A percentile compares a stretch with the other conserved stretches of the same genome.
Evolutionary conservation across 768 basidiomycete species (phyloP).

Genomic region (Auriscalpium orientale): DNA sequence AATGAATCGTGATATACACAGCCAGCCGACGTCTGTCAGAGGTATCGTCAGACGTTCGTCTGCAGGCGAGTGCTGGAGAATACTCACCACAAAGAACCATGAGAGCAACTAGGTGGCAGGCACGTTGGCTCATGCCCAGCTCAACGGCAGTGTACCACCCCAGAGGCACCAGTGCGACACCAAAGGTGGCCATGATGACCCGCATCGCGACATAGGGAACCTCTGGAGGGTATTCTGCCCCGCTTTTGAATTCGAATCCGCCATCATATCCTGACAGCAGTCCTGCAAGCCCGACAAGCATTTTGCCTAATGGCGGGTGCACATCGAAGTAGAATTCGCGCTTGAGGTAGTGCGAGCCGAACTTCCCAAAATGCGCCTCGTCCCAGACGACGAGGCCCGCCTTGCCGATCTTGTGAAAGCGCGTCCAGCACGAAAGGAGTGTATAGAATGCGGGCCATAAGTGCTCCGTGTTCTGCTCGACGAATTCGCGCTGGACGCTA

Average conservation of each 20-base stretch:
- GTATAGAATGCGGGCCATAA: slow-evolving; percentile 82
- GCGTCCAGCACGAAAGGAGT: slow-evolving; percentile 88
- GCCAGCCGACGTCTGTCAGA: slow-evolving; percentile 85
- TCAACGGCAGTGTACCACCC: slow-evolving; percentile 97
- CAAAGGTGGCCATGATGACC: slow-evolving; percentile 89
- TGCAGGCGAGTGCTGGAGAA: background rate
- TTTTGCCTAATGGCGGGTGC: slow-evolving; percentile 97
- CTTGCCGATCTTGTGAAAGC: slow-evolving; percentile 88
- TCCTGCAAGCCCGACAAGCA: slow-evolving; percentile 94
- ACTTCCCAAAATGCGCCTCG: slow-evolving; percentile 99
- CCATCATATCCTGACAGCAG: slow-evolving; percentile 89
- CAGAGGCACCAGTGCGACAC: slow-evolving; percentile 91
- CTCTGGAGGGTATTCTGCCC: slow-evolving; percentile 68
- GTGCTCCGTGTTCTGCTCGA: slow-evolving; percentile 74
- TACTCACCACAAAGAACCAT: slow-evolving; percentile 85
- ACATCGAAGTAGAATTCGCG: slow-evolving; percentile 99
- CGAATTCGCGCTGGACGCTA: slow-evolving; percentile 54
- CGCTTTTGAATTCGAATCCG: slow-evolving; percentile 89
- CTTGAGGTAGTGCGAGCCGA: slow-evolving; percentile 96
- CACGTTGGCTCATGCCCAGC: slow-evolving; percentile 83
- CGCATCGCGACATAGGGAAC: slow-evolving; percentile 96
- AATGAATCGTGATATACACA: slow-evolving; percentile 95
- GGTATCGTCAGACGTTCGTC: background rate
- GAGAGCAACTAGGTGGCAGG: slow-evolving; percentile 84
- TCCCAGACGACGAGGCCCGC: slow-evolving; percentile 92